These are phyloP conservation scores for Cymbopogon flexuosus DNA, from an alignment of 202 grass and related monocot species.

Conservation along the genomic window DNA sequence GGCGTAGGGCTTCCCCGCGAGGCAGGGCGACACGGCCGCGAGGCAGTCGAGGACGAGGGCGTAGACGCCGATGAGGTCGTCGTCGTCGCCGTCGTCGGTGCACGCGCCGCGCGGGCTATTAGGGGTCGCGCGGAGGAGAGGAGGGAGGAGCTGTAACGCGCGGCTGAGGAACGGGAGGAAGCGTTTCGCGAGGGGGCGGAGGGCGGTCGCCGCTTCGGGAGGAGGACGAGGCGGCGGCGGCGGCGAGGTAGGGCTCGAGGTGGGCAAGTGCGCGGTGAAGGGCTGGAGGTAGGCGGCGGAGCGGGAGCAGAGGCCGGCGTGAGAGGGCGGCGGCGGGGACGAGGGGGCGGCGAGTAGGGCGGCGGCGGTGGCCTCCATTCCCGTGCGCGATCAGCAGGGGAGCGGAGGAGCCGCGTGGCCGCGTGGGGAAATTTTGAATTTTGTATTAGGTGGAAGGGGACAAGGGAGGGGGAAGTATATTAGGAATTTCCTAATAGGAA, in stretches of 20 bases:
- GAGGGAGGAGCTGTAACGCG: constrained; percentile 51
- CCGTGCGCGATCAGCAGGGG: background rate
- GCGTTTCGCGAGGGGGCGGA: constrained; percentile 63
- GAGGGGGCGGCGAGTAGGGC: constrained; percentile 57
- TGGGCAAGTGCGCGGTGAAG: constrained; percentile 38
- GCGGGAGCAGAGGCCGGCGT: constrained; percentile 39
- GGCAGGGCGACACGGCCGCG: constrained; percentile 46
- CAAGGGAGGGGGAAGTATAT: no score
- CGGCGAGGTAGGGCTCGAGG: no score
- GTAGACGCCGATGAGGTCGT: constrained; percentile 56
- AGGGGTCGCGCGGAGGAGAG: constrained; percentile 42
- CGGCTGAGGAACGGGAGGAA: constrained; percentile 66
- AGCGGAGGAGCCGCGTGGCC: background rate
- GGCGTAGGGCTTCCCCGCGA: constrained; percentile 70
- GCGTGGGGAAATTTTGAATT: background rate
- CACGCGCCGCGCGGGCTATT: background rate
- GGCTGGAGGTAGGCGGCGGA: constrained; percentile 67
- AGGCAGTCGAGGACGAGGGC: constrained; percentile 62
- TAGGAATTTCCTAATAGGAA: no score
- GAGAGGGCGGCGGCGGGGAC: background rate
- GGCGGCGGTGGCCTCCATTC: constrained; percentile 55
- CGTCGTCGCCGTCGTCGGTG: background rate
- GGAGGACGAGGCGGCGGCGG: background rate
- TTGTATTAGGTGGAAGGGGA: no score
- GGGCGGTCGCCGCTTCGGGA: background rate